phyloP scores from a whole-genome alignment of 169 alveolate genomes.

The Neospora caninum region DNA sequence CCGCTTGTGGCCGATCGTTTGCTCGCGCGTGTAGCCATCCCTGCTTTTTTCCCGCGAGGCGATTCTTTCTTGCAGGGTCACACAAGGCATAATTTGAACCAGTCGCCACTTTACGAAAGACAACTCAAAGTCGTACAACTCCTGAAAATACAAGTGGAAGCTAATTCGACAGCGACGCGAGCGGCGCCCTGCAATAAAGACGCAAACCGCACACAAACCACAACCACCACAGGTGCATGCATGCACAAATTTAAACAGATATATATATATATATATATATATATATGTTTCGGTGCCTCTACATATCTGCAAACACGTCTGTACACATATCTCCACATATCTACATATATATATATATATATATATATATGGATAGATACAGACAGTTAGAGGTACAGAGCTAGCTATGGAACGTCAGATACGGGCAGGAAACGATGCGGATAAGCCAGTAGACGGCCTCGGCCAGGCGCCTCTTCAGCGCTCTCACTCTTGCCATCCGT shows the following conservation, averaged over 20 bases:
- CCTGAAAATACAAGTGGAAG: slow-evolving; percentile 63
- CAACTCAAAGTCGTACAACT: slow-evolving; percentile 66
- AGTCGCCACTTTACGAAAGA: slow-evolving; percentile 52
- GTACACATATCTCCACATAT: too few relatives aligned
- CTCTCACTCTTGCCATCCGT: too few relatives aligned
- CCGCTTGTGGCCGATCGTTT: background rate
- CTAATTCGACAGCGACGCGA: slow-evolving; percentile 47
- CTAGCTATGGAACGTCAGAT: too few relatives aligned
- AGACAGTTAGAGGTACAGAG: too few relatives aligned
- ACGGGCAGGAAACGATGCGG: too few relatives aligned
- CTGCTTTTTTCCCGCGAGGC: background rate
- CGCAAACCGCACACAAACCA: background rate
- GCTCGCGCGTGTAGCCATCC: background rate
- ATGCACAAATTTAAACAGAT: background rate
- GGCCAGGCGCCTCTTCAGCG: too few relatives aligned
- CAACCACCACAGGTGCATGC: background rate
- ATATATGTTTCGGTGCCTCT: too few relatives aligned
- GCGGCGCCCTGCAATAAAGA: slow-evolving; percentile 24
- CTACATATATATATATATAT: too few relatives aligned
- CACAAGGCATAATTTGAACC: background rate
- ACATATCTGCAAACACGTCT: too few relatives aligned
- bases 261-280: too few relatives aligned
- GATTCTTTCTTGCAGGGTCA: slow-evolving; percentile 17
- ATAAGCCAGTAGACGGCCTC: too few relatives aligned
- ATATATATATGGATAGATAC: too few relatives aligned